Evolutionary conservation across 768 basidiomycete genomes (phyloP).

Genomic region (Hericium alpestre): DNA sequence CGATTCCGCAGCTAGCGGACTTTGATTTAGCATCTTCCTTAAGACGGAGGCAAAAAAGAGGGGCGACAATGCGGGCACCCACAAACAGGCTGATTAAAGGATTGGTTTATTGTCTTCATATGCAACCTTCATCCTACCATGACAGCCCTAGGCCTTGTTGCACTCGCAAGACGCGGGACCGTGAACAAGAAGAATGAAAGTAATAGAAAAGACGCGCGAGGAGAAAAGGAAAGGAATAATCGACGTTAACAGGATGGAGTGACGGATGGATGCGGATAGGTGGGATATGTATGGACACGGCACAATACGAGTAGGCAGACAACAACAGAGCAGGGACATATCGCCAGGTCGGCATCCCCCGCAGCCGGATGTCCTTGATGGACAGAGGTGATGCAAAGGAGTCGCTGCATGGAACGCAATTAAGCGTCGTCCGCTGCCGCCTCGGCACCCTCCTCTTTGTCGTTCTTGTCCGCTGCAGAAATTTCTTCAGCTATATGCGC

Average conservation of each 20-base stretch:
- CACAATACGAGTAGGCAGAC: constrained; percentile 3
- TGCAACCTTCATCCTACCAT: background rate
- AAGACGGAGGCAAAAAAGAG: too few species aligned
- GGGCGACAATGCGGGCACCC: background rate
- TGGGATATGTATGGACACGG: constrained; percentile 6
- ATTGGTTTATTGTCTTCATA: background rate
- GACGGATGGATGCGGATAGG: background rate
- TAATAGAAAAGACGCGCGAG: background rate
- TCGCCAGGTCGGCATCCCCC: background rate
- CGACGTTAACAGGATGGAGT: background rate
- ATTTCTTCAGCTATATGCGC: background rate
- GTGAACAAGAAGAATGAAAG: background rate
- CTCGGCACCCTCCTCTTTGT: constrained; percentile 56
- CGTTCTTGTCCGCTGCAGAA: constrained; percentile 49
- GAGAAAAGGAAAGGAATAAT: constrained; percentile 1
- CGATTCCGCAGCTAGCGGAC: too few species aligned
- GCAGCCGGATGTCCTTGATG: background rate
- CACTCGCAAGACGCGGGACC: background rate
- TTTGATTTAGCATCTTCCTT: too few species aligned
- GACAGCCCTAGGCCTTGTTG: background rate
- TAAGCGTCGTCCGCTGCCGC: constrained; percentile 57
- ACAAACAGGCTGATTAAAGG: background rate
- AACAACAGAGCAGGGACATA: background rate
- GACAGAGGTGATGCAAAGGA: constrained; percentile 6
- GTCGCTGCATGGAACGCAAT: constrained; percentile 4